Conservation (phyloP, 768 basidiomycete species). For the Leucocoprinus sp. region DNA sequence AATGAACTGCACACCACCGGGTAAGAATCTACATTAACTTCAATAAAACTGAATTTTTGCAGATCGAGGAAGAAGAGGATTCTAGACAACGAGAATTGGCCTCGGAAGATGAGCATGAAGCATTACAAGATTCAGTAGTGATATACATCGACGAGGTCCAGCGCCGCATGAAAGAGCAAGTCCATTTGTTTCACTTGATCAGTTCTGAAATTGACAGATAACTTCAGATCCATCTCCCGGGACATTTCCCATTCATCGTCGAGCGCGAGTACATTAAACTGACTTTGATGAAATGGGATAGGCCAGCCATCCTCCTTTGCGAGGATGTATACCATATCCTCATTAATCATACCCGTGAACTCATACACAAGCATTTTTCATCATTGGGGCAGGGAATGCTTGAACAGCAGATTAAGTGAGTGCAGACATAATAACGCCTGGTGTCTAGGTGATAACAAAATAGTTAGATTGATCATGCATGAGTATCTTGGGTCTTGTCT, state of each 20-base stretch:
- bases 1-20: slow-evolving; percentile 57
- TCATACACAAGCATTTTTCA: slow-evolving; percentile 44
- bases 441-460: no score
- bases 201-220: slow-evolving; percentile 18
- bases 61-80: slow-evolving; percentile 13
- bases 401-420: slow-evolving; percentile 37
- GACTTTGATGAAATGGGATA: slow-evolving; percentile 39
- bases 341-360: slow-evolving; percentile 26
- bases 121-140: neutral
- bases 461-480: slow-evolving; percentile 25
- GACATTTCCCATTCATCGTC: slow-evolving; percentile 57
- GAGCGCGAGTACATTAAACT: slow-evolving; percentile 39
- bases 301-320: slow-evolving; percentile 40
- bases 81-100: no score
- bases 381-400: slow-evolving; percentile 45
- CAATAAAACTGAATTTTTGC: slow-evolving; percentile 14
- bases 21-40: slow-evolving; percentile 23
- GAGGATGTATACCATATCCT: slow-evolving; percentile 29
- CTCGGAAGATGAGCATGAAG: no score
- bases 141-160: slow-evolving; percentile 22
- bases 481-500: slow-evolving; percentile 42
- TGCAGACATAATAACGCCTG: slow-evolving; percentile 2
- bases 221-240: slow-evolving; percentile 61
- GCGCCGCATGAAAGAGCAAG: slow-evolving; percentile 14
- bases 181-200: neutral